Percentiles rank a stretch among this genome's conserved stretches.
phyloP scores from a whole-genome alignment of 352 stramenopile species.

The Phytophthora constricta region DNA sequence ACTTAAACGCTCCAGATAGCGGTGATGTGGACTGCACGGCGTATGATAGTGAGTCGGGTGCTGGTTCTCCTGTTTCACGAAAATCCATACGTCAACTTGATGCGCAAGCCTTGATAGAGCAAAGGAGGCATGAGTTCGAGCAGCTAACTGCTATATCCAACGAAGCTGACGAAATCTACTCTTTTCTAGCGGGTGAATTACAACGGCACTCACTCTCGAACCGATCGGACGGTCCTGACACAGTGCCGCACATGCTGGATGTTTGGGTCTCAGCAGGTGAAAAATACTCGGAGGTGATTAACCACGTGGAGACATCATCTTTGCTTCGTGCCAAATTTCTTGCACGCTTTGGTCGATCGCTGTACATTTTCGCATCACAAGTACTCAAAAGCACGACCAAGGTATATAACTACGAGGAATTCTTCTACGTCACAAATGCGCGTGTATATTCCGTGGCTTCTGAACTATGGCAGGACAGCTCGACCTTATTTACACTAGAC shows the following conservation, averaged over 20 bases:
- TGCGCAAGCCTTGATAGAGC: slow-evolving; percentile 11
- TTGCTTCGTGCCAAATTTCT: slow-evolving; percentile 45
- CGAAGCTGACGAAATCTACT: slow-evolving; percentile 71
- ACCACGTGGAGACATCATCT: slow-evolving; percentile 32
- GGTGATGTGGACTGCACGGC: slow-evolving; percentile 5
- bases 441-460: slow-evolving; percentile 46
- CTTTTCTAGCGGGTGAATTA: slow-evolving; percentile 55
- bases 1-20: slow-evolving; percentile 19
- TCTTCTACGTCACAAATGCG: slow-evolving; percentile 66
- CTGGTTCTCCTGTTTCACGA: slow-evolving; percentile 7
- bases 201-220: slow-evolving; percentile 43
- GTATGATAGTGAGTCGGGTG: slow-evolving; percentile 27
- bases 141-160: slow-evolving; percentile 41
- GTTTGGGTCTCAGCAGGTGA: slow-evolving; percentile 70
- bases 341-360: slow-evolving; percentile 57
- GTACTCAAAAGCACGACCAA: slow-evolving; percentile 62
- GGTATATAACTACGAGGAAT: slow-evolving; percentile 67
- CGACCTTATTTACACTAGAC: slow-evolving; percentile 47
- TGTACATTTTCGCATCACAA: slow-evolving; percentile 72
- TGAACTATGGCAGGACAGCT: slow-evolving; percentile 48
- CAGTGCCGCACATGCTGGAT: slow-evolving; percentile 67
- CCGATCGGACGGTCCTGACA: slow-evolving; percentile 36
- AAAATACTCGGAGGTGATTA: slow-evolving; percentile 71
- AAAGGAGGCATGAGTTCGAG: slow-evolving; percentile 20
- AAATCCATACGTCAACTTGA: slow-evolving; percentile 14